Base-by-base conservation (phyloP, 257 asterid species). In the Salvia splendens region DNA sequence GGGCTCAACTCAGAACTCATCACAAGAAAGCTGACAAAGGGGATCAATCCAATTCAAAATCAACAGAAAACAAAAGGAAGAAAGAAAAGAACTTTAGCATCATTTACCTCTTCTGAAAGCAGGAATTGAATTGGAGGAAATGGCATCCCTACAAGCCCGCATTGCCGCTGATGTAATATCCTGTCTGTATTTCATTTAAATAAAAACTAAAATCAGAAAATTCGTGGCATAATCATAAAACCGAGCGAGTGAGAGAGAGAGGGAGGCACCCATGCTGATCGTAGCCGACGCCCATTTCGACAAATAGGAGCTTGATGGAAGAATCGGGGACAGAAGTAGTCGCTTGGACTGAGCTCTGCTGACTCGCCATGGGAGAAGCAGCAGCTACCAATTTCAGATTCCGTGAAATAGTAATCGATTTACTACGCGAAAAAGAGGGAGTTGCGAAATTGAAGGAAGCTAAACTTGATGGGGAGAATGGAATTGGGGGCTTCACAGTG, bases 251-350 rank as follows among this genome's bases (percentile, higher is more conserved):
- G 53, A 42, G 54, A 43, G 51, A 7, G 38, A 11, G 75, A 33
- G 50, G 61, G 56, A 14, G 30, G 5, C 68, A 89, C 96, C 99
- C 99, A 24, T 93, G 99, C 73, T 93, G 99, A 86, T 93, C 99
- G 73, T 90, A 88, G 14, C 99, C 99, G 58, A 93, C 99, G 40
- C 99, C 99, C 97, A 90, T 93, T 78, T 93, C 99, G 17, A 93
- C 97, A 68, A 93, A 93, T 75, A 93, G 72, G 59, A 93, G 97
- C 70, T 82, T 93, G 81, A 93, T 84, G 10, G 92, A 78, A 73
- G 95, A 81, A 73, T 80, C 78, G 30, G 97, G 97, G 49, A 85
- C 92, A 28, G 79, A 9, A 6, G 28, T 42, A 28, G 58, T 66
- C 33, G 79, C 30, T 55, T 50, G 63, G 30, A 42, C 74, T 20